These are phyloP conservation scores for Endotrypanum monterogeii DNA, from an alignment of 208 protist species.

Conservation along the genomic window DNA sequence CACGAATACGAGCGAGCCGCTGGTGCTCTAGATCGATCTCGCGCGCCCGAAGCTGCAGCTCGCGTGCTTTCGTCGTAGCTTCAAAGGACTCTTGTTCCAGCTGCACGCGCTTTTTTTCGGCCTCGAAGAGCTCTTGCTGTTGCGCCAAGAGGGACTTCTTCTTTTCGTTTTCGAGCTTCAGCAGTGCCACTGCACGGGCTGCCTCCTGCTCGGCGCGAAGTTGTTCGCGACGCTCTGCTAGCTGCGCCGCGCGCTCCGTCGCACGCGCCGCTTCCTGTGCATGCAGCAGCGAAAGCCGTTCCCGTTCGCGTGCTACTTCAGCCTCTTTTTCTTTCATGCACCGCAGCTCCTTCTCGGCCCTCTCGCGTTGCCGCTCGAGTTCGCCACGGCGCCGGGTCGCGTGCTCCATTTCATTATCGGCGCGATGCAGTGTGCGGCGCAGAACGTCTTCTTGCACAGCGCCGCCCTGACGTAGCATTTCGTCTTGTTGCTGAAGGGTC, in stretches of 20 bases:
- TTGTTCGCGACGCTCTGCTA: slow-evolving; percentile 55
- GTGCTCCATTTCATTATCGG: slow-evolving; percentile 40
- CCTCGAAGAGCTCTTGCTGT: slow-evolving; percentile 44
- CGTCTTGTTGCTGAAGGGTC: slow-evolving; percentile 62
- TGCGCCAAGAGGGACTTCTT: slow-evolving; percentile 47
- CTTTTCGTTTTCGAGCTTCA: slow-evolving; percentile 71
- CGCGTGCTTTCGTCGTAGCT: slow-evolving; percentile 39
- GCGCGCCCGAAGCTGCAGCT: slow-evolving; percentile 41
- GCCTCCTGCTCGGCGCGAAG: slow-evolving; percentile 57
- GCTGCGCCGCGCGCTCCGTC: slow-evolving; percentile 37
- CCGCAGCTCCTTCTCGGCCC: slow-evolving; percentile 39
- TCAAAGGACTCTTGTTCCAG: slow-evolving; percentile 55
- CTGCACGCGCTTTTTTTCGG: slow-evolving; percentile 44
- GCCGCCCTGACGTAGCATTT: slow-evolving; percentile 34
- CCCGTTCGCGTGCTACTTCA: slow-evolving; percentile 30
- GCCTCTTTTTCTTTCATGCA: slow-evolving; percentile 36
- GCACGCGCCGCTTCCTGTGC: slow-evolving; percentile 44
- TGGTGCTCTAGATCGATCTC: slow-evolving; percentile 71
- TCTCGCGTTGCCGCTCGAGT: slow-evolving; percentile 37
- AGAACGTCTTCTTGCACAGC: slow-evolving; percentile 32
- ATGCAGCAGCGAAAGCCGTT: slow-evolving; percentile 34
- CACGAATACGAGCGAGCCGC: slow-evolving; percentile 38
- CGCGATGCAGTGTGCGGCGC: slow-evolving; percentile 33
- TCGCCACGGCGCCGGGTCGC: slow-evolving; percentile 28
- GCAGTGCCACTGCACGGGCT: slow-evolving; percentile 42